A percentile compares a stretch with the other conserved stretches of the same genome.
Conservation (phyloP, 202 grass and related monocot genomes). For the Eragrostis tef region DNA sequence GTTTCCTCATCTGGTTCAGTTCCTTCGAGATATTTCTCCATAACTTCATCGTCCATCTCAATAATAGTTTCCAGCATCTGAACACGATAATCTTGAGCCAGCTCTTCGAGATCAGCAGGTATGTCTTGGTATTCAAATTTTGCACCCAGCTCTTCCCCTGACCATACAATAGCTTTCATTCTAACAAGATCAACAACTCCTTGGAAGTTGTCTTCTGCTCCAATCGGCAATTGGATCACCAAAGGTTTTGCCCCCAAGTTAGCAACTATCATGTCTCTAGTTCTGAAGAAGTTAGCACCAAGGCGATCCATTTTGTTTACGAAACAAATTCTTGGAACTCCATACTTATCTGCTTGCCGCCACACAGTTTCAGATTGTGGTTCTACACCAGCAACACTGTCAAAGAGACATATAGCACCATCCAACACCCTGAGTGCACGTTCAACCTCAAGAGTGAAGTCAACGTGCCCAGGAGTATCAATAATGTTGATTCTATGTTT, state of each 20-base stretch:
- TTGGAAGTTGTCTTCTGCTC: conserved; percentile 91
- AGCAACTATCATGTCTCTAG: conserved; percentile 93
- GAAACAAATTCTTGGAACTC: conserved; percentile 95
- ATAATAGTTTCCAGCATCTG: conserved; percentile 90
- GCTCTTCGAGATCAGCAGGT: conserved; percentile 79
- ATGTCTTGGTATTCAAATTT: conserved; percentile 85
- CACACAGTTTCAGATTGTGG: conserved; percentile 99
- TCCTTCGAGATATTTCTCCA: conserved; percentile 96
- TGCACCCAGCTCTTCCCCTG: conserved; percentile 90
- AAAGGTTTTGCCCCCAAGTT: conserved; percentile 98
- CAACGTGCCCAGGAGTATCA: conserved; percentile 94
- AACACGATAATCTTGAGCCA: conserved; percentile 72
- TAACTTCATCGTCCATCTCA: conserved; percentile 81
- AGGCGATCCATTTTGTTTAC: conserved; percentile 98
- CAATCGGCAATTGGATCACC: conserved; percentile 92
- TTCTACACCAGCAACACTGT: conserved; percentile 97
- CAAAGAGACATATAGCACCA: conserved; percentile 96
- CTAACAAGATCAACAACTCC: conserved; percentile 88
- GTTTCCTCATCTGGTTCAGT: conserved; percentile 81
- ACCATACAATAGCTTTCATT: conserved; percentile 97
- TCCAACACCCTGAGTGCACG: conserved; percentile 94
- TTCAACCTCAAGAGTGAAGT: conserved; percentile 98
- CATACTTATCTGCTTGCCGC: conserved; percentile 98
- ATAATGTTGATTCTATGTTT: conserved; percentile 99
- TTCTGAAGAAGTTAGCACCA: conserved; percentile 94